These are phyloP conservation scores for Quercus parvula DNA, from an alignment of 306 rosid species.

Conservation along the genomic window DNA sequence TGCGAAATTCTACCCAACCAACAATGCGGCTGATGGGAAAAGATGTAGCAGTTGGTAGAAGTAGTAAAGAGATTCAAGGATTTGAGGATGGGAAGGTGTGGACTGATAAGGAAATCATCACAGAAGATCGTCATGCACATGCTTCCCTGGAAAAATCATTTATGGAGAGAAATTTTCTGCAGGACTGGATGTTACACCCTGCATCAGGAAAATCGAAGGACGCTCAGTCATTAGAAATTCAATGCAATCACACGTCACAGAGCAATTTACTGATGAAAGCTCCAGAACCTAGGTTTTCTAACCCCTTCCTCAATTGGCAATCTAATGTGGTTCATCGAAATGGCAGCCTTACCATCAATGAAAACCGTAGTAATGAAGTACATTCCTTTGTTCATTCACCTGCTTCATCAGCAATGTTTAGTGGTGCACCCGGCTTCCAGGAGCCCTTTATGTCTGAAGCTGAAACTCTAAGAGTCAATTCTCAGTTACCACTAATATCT, in stretches of 20 bases:
- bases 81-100: constrained; percentile 51
- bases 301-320: constrained; percentile 35
- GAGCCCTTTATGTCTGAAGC: constrained; percentile 50
- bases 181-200: constrained; percentile 38
- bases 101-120: constrained; percentile 55
- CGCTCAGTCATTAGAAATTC: constrained; percentile 30
- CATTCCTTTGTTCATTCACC: constrained; percentile 39
- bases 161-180: constrained; percentile 43
- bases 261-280: constrained; percentile 28
- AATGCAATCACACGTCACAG: constrained; percentile 31
- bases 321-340: constrained; percentile 33
- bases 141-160: constrained; percentile 32
- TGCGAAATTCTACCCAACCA: constrained; percentile 51
- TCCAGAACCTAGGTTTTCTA: constrained; percentile 35
- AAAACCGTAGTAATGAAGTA: constrained; percentile 36
- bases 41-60: constrained; percentile 89
- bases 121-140: constrained; percentile 39
- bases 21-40: constrained; percentile 99
- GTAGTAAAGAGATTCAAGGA: constrained; percentile 54
- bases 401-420: constrained; percentile 33
- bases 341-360: constrained; percentile 34
- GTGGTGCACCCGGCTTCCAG: constrained; percentile 35
- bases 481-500: constrained; percentile 36
- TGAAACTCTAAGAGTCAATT: constrained; percentile 47
- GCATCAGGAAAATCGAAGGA: constrained; percentile 34